Evolutionary conservation across 345 rosid species (phyloP), one percentile per base, ranked within the genome.

Genomic region (Pistacia atlantica): DNA sequence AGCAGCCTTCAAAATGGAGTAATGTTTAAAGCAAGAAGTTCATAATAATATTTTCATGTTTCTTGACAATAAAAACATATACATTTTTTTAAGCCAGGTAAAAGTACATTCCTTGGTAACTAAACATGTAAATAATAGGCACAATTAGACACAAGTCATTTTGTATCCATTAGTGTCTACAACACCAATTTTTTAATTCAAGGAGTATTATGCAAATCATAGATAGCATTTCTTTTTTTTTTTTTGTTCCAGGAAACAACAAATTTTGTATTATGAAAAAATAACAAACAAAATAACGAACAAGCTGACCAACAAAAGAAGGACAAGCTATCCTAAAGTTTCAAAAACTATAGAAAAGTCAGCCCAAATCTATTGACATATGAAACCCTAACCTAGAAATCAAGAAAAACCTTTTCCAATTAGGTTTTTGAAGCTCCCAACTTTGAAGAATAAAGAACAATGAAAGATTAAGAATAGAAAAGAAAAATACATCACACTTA

Each of bases 401-500:
- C 42, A 42, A 5, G 46, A 38, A 38, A 38, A 38, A 38, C 2
- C 5, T 38, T 38, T 38, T 25, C 7, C 42, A 38, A 42, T 42
- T 42, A 42, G 46, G 46, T 1, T 42, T 0, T 42, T 42, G 8
- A 42, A 42, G 9, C 46, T 42, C 46, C 8, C 46, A 42, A 42
- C 46, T 42, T 42, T 42, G 46, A 42, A 42, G 46, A 42, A 42
- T 42, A 42, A 5, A 7, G 46, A 42, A 42, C 9, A 42, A 42
- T 8, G 46, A 42, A 42, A 42, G 8, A 42, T 42, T 42, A 42
- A 42, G 9, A 42, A 5, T 42, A 42, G 9, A 42, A 56, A 67
- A 59, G 33, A 4, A 16, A 56, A 63, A 51, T 48, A n/a, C 20
- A 66, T 28, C 78, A 71, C 65, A 91, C 97, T 87, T 89, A 93